A percentile compares a stretch with the other conserved stretches of the same genome.
These are phyloP conservation scores for Pichia occidentalis DNA, from an alignment of 805 yeast species.

Conservation along the genomic window DNA sequence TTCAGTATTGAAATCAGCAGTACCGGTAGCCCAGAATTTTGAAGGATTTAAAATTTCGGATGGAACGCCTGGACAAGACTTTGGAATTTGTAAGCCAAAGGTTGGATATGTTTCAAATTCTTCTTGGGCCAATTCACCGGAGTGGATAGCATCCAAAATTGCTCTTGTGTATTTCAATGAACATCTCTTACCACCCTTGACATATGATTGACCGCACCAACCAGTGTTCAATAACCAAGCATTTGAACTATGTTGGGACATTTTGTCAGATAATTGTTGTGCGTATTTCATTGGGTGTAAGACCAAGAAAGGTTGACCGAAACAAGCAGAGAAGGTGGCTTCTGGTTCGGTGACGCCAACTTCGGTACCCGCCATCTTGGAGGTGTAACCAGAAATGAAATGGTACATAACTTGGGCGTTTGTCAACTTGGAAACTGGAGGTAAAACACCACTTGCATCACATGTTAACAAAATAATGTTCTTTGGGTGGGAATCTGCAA, in stretches of 20 bases:
- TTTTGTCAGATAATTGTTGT: slow-evolving; percentile 90
- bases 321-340: slow-evolving; percentile 97
- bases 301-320: slow-evolving; percentile 98
- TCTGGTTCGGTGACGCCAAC: slow-evolving; percentile 98
- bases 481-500: slow-evolving; percentile 83
- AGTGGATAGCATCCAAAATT: slow-evolving; percentile 87
- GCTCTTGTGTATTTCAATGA: slow-evolving; percentile 97
- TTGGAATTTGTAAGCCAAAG: slow-evolving; percentile 86
- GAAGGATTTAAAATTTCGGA: slow-evolving; percentile 79
- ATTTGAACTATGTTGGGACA: slow-evolving; percentile 76
- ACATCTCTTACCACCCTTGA: slow-evolving; percentile 94
- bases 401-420: slow-evolving; percentile 98
- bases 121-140: slow-evolving; percentile 75
- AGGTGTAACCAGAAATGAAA: slow-evolving; percentile 96
- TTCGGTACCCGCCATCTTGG: slow-evolving; percentile 99
- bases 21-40: slow-evolving; percentile 65
- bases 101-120: slow-evolving; percentile 81
- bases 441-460: slow-evolving; percentile 96
- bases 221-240: slow-evolving; percentile 99
- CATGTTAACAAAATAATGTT: slow-evolving; percentile 90
- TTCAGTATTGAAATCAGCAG: slow-evolving; percentile 45
- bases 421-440: slow-evolving; percentile 90
- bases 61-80: slow-evolving; percentile 75
- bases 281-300: slow-evolving; percentile 98
- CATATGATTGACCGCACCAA: slow-evolving; percentile 93